These are phyloP conservation scores for Wickerhamiella pararugosa DNA, from an alignment of 1,139 yeast species.

Conservation along the genomic window DNA sequence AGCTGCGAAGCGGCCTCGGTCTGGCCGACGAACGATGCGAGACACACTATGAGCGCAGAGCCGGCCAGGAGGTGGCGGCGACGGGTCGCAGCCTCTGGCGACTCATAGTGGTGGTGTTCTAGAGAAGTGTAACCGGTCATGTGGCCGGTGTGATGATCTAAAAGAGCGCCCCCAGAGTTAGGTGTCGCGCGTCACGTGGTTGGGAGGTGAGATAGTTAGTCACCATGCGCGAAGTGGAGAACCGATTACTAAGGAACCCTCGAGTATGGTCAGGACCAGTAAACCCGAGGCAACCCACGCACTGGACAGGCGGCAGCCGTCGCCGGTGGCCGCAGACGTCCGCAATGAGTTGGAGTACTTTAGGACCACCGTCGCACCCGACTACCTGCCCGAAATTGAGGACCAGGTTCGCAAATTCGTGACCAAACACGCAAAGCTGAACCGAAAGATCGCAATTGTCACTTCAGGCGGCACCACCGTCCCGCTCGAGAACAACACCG, in stretches of 20 bases:
- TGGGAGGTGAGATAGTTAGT: no score
- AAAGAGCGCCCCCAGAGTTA: no score
- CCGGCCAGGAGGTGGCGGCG: slow-evolving; percentile 27
- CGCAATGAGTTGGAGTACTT: slow-evolving; percentile 68
- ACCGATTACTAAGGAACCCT: background rate
- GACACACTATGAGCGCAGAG: slow-evolving; percentile 42
- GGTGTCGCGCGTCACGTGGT: no score
- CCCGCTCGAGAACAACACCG: slow-evolving; percentile 92
- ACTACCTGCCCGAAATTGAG: slow-evolving; percentile 49
- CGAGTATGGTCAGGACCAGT: slow-evolving; percentile 40
- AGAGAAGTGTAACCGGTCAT: no score
- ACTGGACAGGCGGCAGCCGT: slow-evolving; percentile 61
- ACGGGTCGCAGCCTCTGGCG: slow-evolving; percentile 8
- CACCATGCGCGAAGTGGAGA: no score
- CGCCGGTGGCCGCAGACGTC: slow-evolving; percentile 62
- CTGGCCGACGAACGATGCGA: slow-evolving; percentile 56
- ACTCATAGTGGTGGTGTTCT: no score
- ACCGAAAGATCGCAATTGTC: slow-evolving; percentile 51
- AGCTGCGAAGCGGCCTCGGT: slow-evolving; percentile 70
- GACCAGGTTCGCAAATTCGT: slow-evolving; percentile 46
- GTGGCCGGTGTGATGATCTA: no score
- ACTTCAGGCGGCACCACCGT: slow-evolving; percentile 99
- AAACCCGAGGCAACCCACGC: slow-evolving; percentile 60
- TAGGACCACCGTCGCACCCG: slow-evolving; percentile 54
- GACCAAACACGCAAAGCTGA: slow-evolving; percentile 24